Evolutionary conservation across 2,329 filamentous ascomycete genomes (phyloP).

Genomic region (Epichloe hybrida): DNA sequence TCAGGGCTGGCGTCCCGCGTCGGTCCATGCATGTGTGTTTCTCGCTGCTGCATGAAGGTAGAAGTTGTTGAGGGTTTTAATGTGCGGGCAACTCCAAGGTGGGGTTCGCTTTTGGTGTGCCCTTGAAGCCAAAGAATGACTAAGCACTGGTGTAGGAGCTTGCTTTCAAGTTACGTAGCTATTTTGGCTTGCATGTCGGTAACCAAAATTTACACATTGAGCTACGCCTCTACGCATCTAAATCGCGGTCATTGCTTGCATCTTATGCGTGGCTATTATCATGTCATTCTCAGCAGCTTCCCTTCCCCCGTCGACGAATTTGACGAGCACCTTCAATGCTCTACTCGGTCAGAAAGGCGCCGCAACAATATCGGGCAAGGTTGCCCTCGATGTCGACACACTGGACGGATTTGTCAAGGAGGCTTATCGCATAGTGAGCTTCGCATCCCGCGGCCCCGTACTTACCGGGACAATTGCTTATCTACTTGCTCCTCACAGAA

Average conservation of each 20-base stretch:
- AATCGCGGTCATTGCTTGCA: no score
- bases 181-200: neutral
- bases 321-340: conserved; percentile 57
- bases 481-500: conserved; percentile 42
- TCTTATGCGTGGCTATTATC: neutral
- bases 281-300: conserved; percentile 4
- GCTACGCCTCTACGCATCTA: neutral
- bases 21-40: no score
- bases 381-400: conserved; percentile 24
- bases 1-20: no score
- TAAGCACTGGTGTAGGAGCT: conserved; percentile 1
- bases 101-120: no score
- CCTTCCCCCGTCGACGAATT: conserved; percentile 33
- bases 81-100: no score
- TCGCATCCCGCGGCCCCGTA: conserved; percentile 4
- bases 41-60: no score
- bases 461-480: neutral
- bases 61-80: no score
- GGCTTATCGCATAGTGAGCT: conserved; percentile 75
- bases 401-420: conserved; percentile 87
- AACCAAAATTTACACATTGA: neutral
- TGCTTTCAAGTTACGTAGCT: conserved; percentile 2
- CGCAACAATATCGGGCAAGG: conserved; percentile 31
- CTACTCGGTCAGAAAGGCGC: conserved; percentile 45
- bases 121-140: neutral